These are phyloP conservation scores for Sordariomycetes sp. DNA, from an alignment of 2,329 filamentous ascomycete genomes.

Conservation along the genomic window DNA sequence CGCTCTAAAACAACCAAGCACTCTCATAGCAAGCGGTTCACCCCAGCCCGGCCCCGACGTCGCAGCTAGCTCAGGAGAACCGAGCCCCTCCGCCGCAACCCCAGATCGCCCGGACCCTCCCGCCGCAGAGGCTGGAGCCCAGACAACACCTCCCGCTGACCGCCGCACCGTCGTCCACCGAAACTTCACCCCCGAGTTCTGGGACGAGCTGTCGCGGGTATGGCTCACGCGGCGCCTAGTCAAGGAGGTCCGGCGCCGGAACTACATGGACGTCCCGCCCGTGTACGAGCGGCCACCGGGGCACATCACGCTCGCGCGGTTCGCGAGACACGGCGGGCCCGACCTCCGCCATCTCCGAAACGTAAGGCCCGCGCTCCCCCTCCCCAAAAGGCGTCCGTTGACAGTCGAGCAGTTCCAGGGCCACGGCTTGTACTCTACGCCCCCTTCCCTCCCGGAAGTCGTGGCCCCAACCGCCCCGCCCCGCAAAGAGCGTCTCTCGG, in stretches of 20 bases:
- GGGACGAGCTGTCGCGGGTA: background rate
- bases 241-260: background rate
- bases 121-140: too few species aligned
- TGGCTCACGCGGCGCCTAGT: background rate
- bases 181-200: background rate
- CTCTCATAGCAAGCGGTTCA: too few species aligned
- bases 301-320: slow-evolving; percentile 7
- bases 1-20: too few species aligned
- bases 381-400: background rate
- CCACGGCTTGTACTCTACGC: background rate
- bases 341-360: slow-evolving; percentile 12
- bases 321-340: slow-evolving; percentile 13
- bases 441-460: background rate
- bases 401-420: too few species aligned
- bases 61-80: too few species aligned
- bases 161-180: background rate
- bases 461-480: background rate
- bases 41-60: too few species aligned
- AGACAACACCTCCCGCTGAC: too few species aligned
- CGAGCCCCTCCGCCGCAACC: too few species aligned
- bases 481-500: background rate
- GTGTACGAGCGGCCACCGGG: background rate
- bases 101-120: too few species aligned
- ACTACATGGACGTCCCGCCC: background rate
- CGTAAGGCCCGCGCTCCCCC: slow-evolving; percentile 9